Conservation (phyloP, 2,329 filamentous ascomycete species). For the Cadophora malorum region DNA sequence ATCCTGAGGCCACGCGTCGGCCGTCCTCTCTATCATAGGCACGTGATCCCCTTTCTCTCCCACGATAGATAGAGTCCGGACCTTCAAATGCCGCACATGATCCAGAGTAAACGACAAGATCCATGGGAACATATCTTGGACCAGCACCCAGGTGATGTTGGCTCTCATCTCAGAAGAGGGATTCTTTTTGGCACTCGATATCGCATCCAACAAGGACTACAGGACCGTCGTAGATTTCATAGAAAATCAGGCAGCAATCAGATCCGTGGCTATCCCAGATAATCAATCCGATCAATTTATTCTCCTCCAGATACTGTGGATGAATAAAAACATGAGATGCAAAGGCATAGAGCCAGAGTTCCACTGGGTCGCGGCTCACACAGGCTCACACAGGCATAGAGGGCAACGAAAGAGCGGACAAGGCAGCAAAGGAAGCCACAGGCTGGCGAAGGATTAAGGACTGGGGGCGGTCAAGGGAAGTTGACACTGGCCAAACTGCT, state of each 20-base stretch:
- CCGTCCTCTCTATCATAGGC: too few relatives aligned
- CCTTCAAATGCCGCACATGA: too few relatives aligned
- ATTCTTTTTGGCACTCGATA: background rate
- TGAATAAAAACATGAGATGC: conserved; percentile 20
- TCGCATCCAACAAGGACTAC: conserved; percentile 14
- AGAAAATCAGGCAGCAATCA: conserved; percentile 16
- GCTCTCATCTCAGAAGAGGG: too few relatives aligned
- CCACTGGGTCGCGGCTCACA: conserved; percentile 20
- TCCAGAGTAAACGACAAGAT: too few relatives aligned
- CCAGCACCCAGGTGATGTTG: too few relatives aligned
- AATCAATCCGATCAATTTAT: conserved; percentile 20
- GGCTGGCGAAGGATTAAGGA: conserved; percentile 9
- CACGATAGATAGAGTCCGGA: too few relatives aligned
- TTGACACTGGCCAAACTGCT: conserved; percentile 21
- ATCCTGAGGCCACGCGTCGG: too few relatives aligned
- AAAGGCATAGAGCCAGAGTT: conserved; percentile 10
- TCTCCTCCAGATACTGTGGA: conserved; percentile 23
- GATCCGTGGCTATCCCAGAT: conserved; percentile 12
- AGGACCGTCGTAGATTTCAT: background rate
- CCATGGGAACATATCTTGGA: too few relatives aligned
- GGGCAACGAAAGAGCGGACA: conserved; percentile 15
- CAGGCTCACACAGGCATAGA: conserved; percentile 20
- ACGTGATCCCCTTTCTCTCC: too few relatives aligned
- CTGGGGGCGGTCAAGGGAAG: conserved; percentile 12
- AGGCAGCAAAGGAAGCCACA: conserved; percentile 14